Conservation (phyloP, 805 yeast genomes). For the Candida arabinofermentans region DNA sequence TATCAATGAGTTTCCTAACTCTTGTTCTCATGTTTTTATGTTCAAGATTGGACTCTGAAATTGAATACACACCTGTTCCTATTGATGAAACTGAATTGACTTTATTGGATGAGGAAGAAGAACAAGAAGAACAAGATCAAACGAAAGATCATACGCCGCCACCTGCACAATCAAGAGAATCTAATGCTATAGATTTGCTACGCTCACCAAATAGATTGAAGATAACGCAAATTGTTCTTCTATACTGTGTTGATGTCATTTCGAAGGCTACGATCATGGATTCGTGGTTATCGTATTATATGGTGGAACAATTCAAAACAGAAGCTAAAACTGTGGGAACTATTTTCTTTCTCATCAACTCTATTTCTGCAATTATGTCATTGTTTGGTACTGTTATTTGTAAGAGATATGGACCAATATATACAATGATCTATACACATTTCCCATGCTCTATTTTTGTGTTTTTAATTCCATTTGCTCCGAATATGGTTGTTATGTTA, state of each 20-base stretch:
- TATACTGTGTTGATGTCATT: constrained; percentile 41
- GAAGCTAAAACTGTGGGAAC: constrained; percentile 35
- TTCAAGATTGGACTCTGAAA: constrained; percentile 8
- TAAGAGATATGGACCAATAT: constrained; percentile 40
- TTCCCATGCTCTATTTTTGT: constrained; percentile 39
- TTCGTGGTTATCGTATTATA: constrained; percentile 44
- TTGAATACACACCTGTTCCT: too few relatives aligned
- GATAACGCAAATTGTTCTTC: constrained; percentile 31
- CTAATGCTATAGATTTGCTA: constrained; percentile 2
- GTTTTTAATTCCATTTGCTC: constrained; percentile 37
- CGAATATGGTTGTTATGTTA: constrained; percentile 29
- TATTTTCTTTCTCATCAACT: constrained; percentile 37
- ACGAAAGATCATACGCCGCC: too few relatives aligned
- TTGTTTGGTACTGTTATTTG: constrained; percentile 41
- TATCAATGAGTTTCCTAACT: constrained; percentile 25
- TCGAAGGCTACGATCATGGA: constrained; percentile 41
- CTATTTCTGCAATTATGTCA: constrained; percentile 37
- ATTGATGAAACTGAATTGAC: too few relatives aligned
- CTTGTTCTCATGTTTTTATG: constrained; percentile 18
- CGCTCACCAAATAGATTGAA: constrained; percentile 11
- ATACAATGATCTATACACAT: constrained; percentile 43
- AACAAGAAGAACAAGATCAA: not conserved
- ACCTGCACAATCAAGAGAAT: not conserved
- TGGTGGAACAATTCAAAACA: constrained; percentile 34
- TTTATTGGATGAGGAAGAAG: not conserved